These are phyloP conservation scores for Tolypocladium album DNA, from an alignment of 2,329 filamentous ascomycete genomes.

Conservation along the genomic window DNA sequence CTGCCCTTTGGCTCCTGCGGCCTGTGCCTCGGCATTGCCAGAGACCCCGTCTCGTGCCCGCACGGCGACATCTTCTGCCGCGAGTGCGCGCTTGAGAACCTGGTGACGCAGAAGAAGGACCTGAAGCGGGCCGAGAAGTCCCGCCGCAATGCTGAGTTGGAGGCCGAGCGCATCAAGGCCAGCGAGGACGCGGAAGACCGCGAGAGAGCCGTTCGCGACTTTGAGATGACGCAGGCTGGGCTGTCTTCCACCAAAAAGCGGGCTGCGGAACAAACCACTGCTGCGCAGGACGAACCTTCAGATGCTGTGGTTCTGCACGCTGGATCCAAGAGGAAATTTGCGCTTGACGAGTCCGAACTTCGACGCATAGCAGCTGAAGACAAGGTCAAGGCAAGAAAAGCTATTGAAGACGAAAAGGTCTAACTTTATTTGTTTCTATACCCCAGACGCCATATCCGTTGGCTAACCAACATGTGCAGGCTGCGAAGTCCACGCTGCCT, in stretches of 20 bases:
- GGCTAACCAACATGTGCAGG: constrained; percentile 23
- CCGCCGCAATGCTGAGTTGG: constrained; percentile 48
- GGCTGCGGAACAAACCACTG: constrained; percentile 15
- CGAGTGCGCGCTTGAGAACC: constrained; percentile 83
- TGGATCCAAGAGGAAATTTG: constrained; percentile 59
- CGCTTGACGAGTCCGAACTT: constrained; percentile 65
- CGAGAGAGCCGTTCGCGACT: constrained; percentile 63
- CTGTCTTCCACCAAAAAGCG: constrained; percentile 31
- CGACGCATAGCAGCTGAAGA: constrained; percentile 60
- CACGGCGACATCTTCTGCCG: constrained; percentile 89
- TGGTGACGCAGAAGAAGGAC: constrained; percentile 86
- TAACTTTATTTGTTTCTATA: constrained; percentile 1
- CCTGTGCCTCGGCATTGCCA: constrained; percentile 72
- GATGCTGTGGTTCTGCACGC: constrained; percentile 4
- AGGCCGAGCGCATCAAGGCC: constrained; percentile 48
- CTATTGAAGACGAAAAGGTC: constrained; percentile 64
- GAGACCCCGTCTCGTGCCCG: constrained; percentile 72
- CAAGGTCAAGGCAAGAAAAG: constrained; percentile 55
- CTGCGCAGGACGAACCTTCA: background rate
- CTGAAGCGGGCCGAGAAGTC: constrained; percentile 70
- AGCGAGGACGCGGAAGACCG: constrained; percentile 59
- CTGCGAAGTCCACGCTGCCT: constrained; percentile 57
- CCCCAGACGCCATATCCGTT: background rate
- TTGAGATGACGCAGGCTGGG: constrained; percentile 76
- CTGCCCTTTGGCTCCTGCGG: constrained; percentile 83